These are phyloP conservation scores for Cenococcum geophilum DNA, from an alignment of 495 filamentous ascomycete genomes.

Conservation along the genomic window DNA sequence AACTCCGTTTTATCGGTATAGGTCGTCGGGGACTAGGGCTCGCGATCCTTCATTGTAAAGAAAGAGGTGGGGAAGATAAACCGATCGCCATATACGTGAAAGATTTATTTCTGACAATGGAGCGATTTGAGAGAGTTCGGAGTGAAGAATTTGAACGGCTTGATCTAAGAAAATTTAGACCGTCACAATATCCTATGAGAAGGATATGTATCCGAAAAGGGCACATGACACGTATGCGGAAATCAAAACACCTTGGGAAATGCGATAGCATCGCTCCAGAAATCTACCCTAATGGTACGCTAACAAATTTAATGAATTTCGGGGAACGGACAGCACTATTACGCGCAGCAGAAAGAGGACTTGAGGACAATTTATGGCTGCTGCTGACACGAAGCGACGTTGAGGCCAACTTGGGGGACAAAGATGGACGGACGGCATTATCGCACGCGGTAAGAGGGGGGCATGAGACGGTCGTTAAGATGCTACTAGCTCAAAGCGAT, in stretches of 20 bases:
- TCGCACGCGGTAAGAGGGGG: neutral
- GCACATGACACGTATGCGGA: neutral
- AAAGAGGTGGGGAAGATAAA: slow-evolving; percentile 5
- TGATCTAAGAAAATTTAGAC: slow-evolving; percentile 1
- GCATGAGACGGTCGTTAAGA: slow-evolving; percentile 3
- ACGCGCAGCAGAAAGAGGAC: slow-evolving; percentile 1
- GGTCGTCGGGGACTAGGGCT: neutral
- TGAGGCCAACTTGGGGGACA: slow-evolving; percentile 1
- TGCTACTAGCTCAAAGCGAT: slow-evolving; percentile 4
- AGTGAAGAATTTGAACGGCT: slow-evolving; percentile 3
- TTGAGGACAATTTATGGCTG: slow-evolving; percentile 1
- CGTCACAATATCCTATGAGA: slow-evolving; percentile 6
- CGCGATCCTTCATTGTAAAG: slow-evolving; percentile 11
- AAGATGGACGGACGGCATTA: slow-evolving; percentile 6
- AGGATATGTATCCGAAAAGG: slow-evolving; percentile 8
- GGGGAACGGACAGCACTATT: neutral
- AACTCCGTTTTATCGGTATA: neutral
- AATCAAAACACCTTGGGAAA: neutral
- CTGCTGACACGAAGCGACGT: slow-evolving; percentile 7
- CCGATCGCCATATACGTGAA: slow-evolving; percentile 6
- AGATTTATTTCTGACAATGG: slow-evolving; percentile 3
- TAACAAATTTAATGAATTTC: slow-evolving; percentile 6
- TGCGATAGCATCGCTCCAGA: slow-evolving; percentile 1
- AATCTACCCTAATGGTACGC: slow-evolving; percentile 8
- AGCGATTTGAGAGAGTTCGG: neutral